These are phyloP conservation scores for Luzula sylvatica DNA, from an alignment of 176 grass and related monocot genomes.

Conservation along the genomic window DNA sequence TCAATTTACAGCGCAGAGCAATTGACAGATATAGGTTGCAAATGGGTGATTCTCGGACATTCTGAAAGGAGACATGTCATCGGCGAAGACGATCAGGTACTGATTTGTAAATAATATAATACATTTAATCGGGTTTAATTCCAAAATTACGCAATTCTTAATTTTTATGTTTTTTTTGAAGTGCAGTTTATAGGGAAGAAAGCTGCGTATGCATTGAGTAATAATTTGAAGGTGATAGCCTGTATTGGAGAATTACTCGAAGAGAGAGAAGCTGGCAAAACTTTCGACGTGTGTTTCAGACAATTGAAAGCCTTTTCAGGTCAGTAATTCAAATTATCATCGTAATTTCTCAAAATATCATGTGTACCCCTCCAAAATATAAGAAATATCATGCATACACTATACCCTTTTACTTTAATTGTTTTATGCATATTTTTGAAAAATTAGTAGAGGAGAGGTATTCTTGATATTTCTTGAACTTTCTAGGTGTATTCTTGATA, in stretches of 20 bases:
- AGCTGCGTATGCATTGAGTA: constrained; percentile 86
- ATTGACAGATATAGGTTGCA: constrained; percentile 77
- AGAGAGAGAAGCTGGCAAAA: constrained; percentile 97
- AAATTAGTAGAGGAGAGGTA: not conserved
- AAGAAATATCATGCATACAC: too few relatives aligned
- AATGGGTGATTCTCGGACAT: constrained; percentile 98
- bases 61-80: constrained; percentile 79
- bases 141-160: constrained; percentile 2
- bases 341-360: not conserved
- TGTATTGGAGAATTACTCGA: constrained; percentile 94
- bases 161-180: not conserved
- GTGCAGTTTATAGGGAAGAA: constrained; percentile 96
- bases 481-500: not conserved
- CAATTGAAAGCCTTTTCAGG: constrained; percentile 95
- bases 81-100: constrained; percentile 84
- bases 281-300: constrained; percentile 90
- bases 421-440: too few relatives aligned
- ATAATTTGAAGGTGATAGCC: constrained; percentile 96
- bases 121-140: not conserved
- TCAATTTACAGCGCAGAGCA: constrained; percentile 61
- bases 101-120: not conserved
- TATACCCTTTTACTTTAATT: too few relatives aligned
- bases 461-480: constrained; percentile 8
- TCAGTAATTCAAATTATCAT: not conserved
- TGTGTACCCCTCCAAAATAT: too few relatives aligned